A percentile compares a stretch with the other conserved stretches of the same genome.
phyloP scores from a whole-genome alignment of 495 filamentous ascomycete genomes.

The Cladorrhinum samala region DNA sequence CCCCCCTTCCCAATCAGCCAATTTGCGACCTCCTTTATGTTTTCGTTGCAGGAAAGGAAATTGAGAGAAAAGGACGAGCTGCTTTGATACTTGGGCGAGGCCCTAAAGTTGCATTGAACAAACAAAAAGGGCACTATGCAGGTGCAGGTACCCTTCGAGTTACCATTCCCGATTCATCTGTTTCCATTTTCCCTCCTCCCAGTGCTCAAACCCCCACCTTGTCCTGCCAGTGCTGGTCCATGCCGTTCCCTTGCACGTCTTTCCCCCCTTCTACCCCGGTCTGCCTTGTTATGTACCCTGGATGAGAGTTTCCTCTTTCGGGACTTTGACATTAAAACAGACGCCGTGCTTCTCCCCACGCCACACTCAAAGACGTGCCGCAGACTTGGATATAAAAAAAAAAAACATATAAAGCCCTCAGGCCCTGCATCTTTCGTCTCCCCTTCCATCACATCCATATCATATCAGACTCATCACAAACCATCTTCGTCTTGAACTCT shows the following conservation, averaged over 20 bases:
- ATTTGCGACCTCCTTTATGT: too few relatives aligned
- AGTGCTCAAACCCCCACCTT: not conserved
- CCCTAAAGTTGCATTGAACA: not conserved
- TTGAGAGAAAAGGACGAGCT: conserved; percentile 3
- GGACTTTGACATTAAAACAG: conserved; percentile 2
- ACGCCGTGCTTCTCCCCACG: not conserved
- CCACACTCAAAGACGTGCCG: too few relatives aligned
- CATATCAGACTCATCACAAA: not conserved
- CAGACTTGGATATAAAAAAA: not conserved
- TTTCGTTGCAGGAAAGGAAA: too few relatives aligned
- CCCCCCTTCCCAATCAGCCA: too few relatives aligned
- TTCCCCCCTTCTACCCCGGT: too few relatives aligned
- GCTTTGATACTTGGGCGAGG: not conserved
- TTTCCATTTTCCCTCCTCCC: too few relatives aligned
- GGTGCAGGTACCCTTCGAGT: conserved; percentile 5
- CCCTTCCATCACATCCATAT: not conserved
- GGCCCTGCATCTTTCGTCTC: too few relatives aligned
- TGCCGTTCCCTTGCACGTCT: too few relatives aligned
- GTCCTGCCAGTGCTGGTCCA: too few relatives aligned
- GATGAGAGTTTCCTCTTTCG: not conserved
- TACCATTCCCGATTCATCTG: not conserved
- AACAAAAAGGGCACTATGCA: not conserved
- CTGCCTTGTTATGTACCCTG: not conserved
- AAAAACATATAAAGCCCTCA: conserved; percentile 4
- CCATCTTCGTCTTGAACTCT: not conserved